phyloP scores from a whole-genome alignment of 2,329 filamentous ascomycete genomes.

The Colletotrichum camelliae region DNA sequence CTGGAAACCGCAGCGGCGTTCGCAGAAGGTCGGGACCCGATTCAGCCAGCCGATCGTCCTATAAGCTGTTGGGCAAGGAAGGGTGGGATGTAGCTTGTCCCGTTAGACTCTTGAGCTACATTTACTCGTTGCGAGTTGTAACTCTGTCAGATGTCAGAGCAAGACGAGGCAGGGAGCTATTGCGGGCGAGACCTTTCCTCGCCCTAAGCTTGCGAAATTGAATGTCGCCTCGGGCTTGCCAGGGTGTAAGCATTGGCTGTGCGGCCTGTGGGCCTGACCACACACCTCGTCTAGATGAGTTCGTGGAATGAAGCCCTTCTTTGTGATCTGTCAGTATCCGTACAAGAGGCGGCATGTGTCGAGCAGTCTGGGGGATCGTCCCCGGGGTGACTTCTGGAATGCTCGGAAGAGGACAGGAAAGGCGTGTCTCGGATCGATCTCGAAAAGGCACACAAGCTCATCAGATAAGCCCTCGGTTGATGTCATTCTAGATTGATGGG shows the following conservation, averaged over 20 bases:
- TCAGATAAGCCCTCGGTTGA: neutral
- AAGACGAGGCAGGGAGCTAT: neutral
- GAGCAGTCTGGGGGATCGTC: neutral
- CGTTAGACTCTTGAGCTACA: constrained; percentile 7
- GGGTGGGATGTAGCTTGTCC: neutral
- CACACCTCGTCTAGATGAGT: neutral
- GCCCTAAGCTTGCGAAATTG: neutral
- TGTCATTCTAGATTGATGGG: neutral
- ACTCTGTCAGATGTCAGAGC: constrained; percentile 12
- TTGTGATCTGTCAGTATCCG: neutral
- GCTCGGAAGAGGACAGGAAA: neutral
- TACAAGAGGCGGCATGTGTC: neutral
- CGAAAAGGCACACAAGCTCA: neutral
- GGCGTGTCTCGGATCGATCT: neutral
- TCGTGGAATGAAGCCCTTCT: neutral
- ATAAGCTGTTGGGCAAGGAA: neutral
- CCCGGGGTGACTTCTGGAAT: neutral
- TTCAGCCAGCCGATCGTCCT: neutral
- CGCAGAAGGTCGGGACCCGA: neutral
- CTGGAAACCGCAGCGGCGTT: neutral
- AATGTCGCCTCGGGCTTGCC: neutral
- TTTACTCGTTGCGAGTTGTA: constrained; percentile 2
- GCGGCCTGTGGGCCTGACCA: neutral
- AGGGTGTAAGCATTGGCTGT: neutral
- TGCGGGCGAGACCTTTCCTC: constrained; percentile 6